A percentile compares a stretch with the other conserved stretches of the same genome.
These are phyloP conservation scores for Penicillium concentricum DNA, from an alignment of 2,329 filamentous ascomycete genomes.

Conservation along the genomic window DNA sequence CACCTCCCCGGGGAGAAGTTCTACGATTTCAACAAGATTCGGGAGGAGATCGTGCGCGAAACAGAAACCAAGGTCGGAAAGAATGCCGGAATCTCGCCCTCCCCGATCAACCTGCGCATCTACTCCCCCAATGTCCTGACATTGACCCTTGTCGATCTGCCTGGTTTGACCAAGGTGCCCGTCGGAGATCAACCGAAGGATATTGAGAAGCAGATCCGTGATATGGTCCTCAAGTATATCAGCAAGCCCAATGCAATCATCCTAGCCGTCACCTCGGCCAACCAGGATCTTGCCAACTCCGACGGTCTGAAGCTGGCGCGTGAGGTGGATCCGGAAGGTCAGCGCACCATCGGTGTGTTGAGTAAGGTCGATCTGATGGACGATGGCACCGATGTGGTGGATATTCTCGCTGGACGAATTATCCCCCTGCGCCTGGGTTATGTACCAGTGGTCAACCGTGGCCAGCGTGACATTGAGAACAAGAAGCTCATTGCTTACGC, in stretches of 20 bases:
- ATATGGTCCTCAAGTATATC: constrained; percentile 99
- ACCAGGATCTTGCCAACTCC: constrained; percentile 97
- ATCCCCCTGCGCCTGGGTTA: constrained; percentile 94
- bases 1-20: constrained; percentile 98
- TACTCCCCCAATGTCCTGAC: constrained; percentile 98
- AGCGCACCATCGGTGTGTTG: constrained; percentile 95
- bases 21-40: constrained; percentile 96
- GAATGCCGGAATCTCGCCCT: constrained; percentile 94
- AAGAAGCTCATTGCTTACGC: constrained; percentile 91
- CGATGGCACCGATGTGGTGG: constrained; percentile 95
- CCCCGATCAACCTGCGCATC: constrained; percentile 95
- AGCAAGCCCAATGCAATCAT: constrained; percentile 98
- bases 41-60: constrained; percentile 95
- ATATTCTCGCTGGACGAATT: constrained; percentile 95
- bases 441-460: constrained; percentile 95
- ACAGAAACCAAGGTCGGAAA: constrained; percentile 94
- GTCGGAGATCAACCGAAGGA: constrained; percentile 95
- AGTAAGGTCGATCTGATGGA: constrained; percentile 99
- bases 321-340: constrained; percentile 95
- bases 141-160: constrained; percentile 91
- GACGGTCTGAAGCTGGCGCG: constrained; percentile 94
- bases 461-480: constrained; percentile 97
- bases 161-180: constrained; percentile 92
- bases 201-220: constrained; percentile 93
- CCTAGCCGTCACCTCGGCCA: constrained; percentile 91